These are phyloP conservation scores for Ciborinia camelliae DNA, from an alignment of 2,329 filamentous ascomycete genomes.

Conservation along the genomic window DNA sequence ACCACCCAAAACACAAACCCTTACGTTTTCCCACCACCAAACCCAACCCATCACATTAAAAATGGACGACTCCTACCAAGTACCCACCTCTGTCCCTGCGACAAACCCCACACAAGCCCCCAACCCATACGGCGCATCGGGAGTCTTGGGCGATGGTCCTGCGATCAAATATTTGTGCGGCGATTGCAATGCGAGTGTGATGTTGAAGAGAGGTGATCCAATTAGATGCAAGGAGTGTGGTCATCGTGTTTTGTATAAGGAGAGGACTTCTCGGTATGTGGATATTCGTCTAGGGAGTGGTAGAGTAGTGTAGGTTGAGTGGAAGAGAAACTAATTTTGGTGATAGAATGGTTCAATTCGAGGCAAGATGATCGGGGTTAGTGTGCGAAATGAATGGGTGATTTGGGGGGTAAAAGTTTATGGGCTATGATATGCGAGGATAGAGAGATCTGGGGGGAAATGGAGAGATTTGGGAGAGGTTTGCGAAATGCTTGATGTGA, in stretches of 20 bases:
- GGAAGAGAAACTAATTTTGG: slow-evolving; percentile 22
- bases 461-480: neutral
- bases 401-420: too few relatives aligned
- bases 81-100: slow-evolving; percentile 7
- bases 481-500: neutral
- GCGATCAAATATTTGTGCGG: slow-evolving; percentile 72
- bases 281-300: neutral
- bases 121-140: slow-evolving; percentile 36
- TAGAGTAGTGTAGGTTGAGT: neutral
- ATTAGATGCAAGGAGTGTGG: slow-evolving; percentile 92
- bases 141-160: slow-evolving; percentile 44
- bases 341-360: slow-evolving; percentile 93
- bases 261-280: slow-evolving; percentile 88
- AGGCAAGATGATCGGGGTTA: slow-evolving; percentile 65
- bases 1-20: neutral
- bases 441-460: neutral
- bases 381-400: neutral
- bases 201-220: slow-evolving; percentile 71
- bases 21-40: neutral
- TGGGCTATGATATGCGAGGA: neutral
- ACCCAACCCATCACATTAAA: neutral
- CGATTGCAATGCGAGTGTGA: slow-evolving; percentile 77
- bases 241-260: slow-evolving; percentile 94
- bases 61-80: slow-evolving; percentile 18
- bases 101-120: slow-evolving; percentile 27